Base-by-base conservation (phyloP, 23 red algal species). In the Gracilaria caudata region DNA sequence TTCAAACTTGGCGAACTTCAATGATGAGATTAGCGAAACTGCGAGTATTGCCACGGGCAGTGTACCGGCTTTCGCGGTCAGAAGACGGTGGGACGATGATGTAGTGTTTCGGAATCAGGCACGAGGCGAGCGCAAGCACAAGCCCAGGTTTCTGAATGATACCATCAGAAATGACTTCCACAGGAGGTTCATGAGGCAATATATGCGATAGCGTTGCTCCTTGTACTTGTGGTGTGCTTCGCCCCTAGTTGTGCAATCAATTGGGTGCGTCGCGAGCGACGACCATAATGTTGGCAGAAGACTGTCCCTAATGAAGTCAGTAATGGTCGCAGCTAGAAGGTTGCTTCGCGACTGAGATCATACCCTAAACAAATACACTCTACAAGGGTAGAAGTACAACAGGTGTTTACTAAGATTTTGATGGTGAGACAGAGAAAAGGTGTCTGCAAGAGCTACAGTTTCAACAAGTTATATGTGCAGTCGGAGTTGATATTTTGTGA, bases 91-190 rank as follows among this genome's bases (percentile, higher is more conserved):
- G 94, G 94, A 97, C 47, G 94, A 97, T 28, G 94, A 97, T 41
- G 86, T 97, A 4, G 89, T 97, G 45, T 97, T 97, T 77, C 87
- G 88, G 24, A 79, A 92, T 45, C 94, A 97, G 68, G 83, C 88
- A 43, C 55, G 78, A 28, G 51, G 79, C 33, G 82, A 81, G 44
- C 79, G 63, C 47, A 78, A 49, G 28, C 75, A 57, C 19, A 33
- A n/a, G n/a, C 63, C 47, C 20, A 61, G 94, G 34, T 97, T 97
- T 56, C 82, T 97, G 29, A 97, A 97, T 40, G 94, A 97, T 68
- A 97, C 94, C 5, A 89, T 88, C 32, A 44, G 89, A 23, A 97
- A 97, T 65, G 94, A 97, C 73, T 97, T 97, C 90, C 94, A 97
- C 81, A 89, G 82, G 72, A 79, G 90, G 34, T 97, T 97, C 68